Evolutionary conservation across 371 early-diverging fungal genomes (phyloP).

Genomic region (Phascolomyces articulosus): DNA sequence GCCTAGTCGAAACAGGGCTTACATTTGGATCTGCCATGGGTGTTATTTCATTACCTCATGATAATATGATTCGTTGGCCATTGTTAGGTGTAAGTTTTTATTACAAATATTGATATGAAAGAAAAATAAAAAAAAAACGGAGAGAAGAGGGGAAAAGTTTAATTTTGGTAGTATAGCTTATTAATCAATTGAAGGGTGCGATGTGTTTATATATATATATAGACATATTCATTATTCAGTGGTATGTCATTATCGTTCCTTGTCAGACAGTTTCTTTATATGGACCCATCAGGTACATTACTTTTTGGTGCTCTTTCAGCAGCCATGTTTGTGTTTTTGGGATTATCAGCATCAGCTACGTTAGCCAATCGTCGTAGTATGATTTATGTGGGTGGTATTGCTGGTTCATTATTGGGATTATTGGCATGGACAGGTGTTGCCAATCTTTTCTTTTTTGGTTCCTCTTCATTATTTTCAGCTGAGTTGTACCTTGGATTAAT

Average conservation of each 20-base stretch:
- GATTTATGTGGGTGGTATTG: constrained; percentile 51
- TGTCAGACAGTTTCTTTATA: constrained; percentile 23
- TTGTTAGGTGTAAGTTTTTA: constrained; percentile 26
- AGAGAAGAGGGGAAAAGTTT: no score
- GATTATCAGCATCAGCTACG: constrained; percentile 52
- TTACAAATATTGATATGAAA: not conserved
- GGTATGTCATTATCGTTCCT: constrained; percentile 39
- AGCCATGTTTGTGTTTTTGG: constrained; percentile 55
- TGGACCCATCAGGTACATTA: constrained; percentile 41
- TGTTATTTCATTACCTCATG: constrained; percentile 25
- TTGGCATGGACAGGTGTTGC: constrained; percentile 47
- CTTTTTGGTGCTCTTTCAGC: constrained; percentile 39
- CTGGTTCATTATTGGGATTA: constrained; percentile 39
- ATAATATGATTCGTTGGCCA: constrained; percentile 32
- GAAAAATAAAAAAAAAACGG: no score
- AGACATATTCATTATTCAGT: constrained; percentile 44
- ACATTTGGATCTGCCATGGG: constrained; percentile 30
- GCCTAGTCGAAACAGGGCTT: constrained; percentile 18
- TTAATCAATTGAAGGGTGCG: no score
- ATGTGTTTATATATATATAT: not conserved
- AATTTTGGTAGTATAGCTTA: no score
- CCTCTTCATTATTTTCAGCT: constrained; percentile 37
- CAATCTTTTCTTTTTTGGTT: constrained; percentile 49
- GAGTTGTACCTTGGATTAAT: constrained; percentile 61
- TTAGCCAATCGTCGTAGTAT: constrained; percentile 46